Evolutionary conservation across 2,329 filamentous ascomycete genomes (phyloP).

Genomic region (Mycosphaerella sp.): DNA sequence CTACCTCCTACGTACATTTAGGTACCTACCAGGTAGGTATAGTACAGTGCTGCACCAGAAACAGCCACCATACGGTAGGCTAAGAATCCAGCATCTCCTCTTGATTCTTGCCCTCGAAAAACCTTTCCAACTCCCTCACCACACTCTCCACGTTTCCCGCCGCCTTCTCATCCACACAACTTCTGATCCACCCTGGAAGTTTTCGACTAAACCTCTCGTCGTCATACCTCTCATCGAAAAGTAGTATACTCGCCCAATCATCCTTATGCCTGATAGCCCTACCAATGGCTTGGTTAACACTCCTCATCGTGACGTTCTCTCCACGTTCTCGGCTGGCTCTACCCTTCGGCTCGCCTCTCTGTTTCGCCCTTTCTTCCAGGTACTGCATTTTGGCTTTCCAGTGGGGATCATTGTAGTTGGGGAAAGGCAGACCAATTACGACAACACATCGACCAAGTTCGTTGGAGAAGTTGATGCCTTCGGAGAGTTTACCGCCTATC

Average conservation of each 20-base stretch:
- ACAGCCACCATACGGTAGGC: no score
- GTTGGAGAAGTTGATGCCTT: constrained; percentile 98
- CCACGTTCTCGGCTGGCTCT: constrained; percentile 69
- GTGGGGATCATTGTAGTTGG: constrained; percentile 80
- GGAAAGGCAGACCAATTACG: constrained; percentile 88
- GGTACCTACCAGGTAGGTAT: no score
- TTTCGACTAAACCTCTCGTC: constrained; percentile 66
- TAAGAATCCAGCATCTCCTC: no score
- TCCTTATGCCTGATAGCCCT: constrained; percentile 79
- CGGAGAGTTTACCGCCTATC: constrained; percentile 88
- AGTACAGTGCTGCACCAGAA: no score
- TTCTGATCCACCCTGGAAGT: constrained; percentile 79
- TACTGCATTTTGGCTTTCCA: constrained; percentile 92
- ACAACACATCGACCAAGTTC: constrained; percentile 79
- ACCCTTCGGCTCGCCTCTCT: constrained; percentile 32
- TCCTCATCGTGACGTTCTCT: constrained; percentile 92
- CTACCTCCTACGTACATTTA: no score
- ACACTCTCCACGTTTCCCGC: constrained; percentile 6
- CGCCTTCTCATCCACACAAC: constrained; percentile 9
- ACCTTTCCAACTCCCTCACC: constrained; percentile 10
- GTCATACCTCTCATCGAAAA: constrained; percentile 77
- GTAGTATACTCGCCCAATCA: constrained; percentile 85
- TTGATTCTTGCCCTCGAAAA: constrained; percentile 6
- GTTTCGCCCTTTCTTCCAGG: constrained; percentile 57
- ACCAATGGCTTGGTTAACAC: constrained; percentile 94